Evolutionary conservation across 2,329 filamentous ascomycete genomes (phyloP).

Genomic region (Gyromitra esculenta): DNA sequence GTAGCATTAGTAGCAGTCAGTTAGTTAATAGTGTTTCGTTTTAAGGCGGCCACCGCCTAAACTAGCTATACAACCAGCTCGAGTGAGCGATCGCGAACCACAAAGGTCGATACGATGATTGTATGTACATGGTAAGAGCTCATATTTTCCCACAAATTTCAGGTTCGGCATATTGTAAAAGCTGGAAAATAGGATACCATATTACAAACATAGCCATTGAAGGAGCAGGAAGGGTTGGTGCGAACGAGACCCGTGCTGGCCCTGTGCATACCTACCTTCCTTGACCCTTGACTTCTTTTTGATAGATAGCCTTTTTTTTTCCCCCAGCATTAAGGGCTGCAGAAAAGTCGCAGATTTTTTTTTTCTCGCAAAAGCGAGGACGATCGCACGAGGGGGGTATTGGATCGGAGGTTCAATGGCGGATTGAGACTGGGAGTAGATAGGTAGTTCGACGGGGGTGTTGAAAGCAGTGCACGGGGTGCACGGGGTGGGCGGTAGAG

Average conservation of each 20-base stretch:
- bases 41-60: constrained; percentile 5
- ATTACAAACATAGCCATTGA: constrained; percentile 38
- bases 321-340: constrained; percentile 14
- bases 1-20: constrained; percentile 1
- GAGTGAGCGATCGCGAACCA: constrained; percentile 20
- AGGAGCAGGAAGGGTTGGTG: background rate
- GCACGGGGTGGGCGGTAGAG: constrained; percentile 2
- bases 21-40: constrained; percentile 5
- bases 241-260: constrained; percentile 32
- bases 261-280: constrained; percentile 44
- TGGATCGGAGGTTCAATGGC: constrained; percentile 35
- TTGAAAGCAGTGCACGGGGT: background rate
- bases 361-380: constrained; percentile 48
- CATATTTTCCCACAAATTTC: constrained; percentile 31
- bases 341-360: constrained; percentile 44
- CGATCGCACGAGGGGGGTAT: constrained; percentile 36
- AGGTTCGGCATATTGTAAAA: constrained; percentile 29
- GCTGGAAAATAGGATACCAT: constrained; percentile 31
- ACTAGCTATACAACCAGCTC: constrained; percentile 21
- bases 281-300: constrained; percentile 17
- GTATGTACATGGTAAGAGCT: constrained; percentile 44
- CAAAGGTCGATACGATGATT: constrained; percentile 8
- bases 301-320: constrained; percentile 13
- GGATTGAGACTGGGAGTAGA: constrained; percentile 15
- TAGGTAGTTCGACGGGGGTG: constrained; percentile 8